A percentile compares a stretch with the other conserved stretches of the same genome.
Evolutionary conservation across 2,329 filamentous ascomycete species (phyloP).

Genomic region (Neodidymelliopsis sp.): DNA sequence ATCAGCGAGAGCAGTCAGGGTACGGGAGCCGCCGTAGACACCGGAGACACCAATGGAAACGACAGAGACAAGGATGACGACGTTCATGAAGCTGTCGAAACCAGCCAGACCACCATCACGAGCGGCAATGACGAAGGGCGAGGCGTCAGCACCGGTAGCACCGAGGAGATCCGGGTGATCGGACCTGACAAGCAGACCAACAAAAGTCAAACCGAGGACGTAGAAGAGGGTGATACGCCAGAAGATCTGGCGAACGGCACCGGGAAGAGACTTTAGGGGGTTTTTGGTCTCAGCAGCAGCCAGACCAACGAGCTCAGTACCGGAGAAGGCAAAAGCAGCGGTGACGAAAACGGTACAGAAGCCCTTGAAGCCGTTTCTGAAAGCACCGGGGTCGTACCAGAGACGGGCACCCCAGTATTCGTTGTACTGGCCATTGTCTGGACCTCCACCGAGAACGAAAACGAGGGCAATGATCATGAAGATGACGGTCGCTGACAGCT

Average conservation of each 20-base stretch:
- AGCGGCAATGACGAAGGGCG: conserved; percentile 73
- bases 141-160: conserved; percentile 53
- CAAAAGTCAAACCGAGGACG: conserved; percentile 53
- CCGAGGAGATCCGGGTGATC: conserved; percentile 47
- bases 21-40: conserved; percentile 65
- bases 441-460: conserved; percentile 64
- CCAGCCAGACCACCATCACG: conserved; percentile 66
- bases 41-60: conserved; percentile 66
- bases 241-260: conserved; percentile 56
- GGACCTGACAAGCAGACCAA: conserved; percentile 54
- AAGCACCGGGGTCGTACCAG: conserved; percentile 64
- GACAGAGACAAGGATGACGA: conserved; percentile 68
- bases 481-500: conserved; percentile 46
- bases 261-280: conserved; percentile 58
- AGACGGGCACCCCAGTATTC: conserved; percentile 67
- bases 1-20: conserved; percentile 61
- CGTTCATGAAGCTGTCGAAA: conserved; percentile 72
- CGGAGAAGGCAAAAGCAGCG: conserved; percentile 68
- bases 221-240: conserved; percentile 58
- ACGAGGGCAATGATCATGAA: conserved; percentile 60
- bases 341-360: conserved; percentile 70
- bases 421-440: conserved; percentile 54
- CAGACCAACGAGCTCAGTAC: conserved; percentile 68
- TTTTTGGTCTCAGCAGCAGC: conserved; percentile 66
- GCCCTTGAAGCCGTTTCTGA: conserved; percentile 67